phyloP scores from a whole-genome alignment of 1,284 basidiomycete genomes.

The Leccinum pseudoinsigne region DNA sequence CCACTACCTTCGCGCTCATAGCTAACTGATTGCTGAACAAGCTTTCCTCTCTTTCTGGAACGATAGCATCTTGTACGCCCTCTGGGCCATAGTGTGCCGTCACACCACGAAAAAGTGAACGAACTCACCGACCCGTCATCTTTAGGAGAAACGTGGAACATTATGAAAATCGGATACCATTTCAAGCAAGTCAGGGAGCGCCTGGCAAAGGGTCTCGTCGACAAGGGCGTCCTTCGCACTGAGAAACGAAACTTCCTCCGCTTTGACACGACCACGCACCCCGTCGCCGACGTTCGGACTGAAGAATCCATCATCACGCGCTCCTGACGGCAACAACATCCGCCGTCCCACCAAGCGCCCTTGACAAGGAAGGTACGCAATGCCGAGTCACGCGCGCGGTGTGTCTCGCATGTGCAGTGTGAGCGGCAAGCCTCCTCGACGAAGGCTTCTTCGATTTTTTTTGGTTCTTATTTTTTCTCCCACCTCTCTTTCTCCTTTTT shows the following conservation, averaged over 20 bases:
- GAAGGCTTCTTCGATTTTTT: neutral
- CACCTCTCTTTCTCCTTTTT: conserved; percentile 3
- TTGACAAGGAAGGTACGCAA: conserved; percentile 78
- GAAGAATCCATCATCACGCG: conserved; percentile 81
- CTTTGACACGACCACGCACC: conserved; percentile 99
- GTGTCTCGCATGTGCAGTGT: conserved; percentile 70
- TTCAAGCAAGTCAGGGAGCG: conserved; percentile 96
- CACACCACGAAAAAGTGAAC: neutral
- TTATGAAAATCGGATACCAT: conserved; percentile 98
- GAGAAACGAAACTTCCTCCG: conserved; percentile 96
- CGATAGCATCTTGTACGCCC: conserved; percentile 96
- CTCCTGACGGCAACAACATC: conserved; percentile 66
- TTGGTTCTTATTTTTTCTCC: neutral
- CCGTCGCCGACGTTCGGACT: conserved; percentile 86
- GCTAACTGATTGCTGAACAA: conserved; percentile 42
- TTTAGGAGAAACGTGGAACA: conserved; percentile 97
- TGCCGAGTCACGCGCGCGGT: conserved; percentile 51
- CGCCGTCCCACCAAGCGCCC: conserved; percentile 61
- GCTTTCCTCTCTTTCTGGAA: conserved; percentile 98
- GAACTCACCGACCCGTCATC: conserved; percentile 2
- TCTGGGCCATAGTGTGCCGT: conserved; percentile 44
- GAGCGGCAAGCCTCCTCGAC: conserved; percentile 83
- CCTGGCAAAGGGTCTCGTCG: conserved; percentile 94
- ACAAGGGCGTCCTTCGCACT: conserved; percentile 95
- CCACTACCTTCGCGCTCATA: conserved; percentile 27